phyloP scores from a whole-genome alignment of 108 stramenopile species.

The Cyclotella kingstonii region DNA sequence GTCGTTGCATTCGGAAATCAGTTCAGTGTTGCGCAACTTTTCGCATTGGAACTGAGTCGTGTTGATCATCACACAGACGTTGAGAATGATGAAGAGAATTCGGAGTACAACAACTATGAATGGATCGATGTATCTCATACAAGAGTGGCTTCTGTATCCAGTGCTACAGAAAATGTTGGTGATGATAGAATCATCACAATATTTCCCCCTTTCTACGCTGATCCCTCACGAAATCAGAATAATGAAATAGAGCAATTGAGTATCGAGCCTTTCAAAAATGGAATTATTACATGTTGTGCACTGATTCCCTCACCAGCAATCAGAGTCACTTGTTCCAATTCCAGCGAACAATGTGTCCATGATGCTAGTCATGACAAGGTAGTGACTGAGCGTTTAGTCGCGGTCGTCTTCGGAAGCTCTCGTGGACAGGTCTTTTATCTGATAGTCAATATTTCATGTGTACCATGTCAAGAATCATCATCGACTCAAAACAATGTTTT shows the following conservation, averaged over 20 bases:
- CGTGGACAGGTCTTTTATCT: slow-evolving; percentile 29
- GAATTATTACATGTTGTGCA: slow-evolving; percentile 35
- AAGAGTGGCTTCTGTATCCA: not conserved
- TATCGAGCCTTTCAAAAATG: not conserved
- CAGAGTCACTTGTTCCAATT: not conserved
- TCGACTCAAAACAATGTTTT: slow-evolving; percentile 4
- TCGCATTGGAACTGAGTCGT: slow-evolving; percentile 32
- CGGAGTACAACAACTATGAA: slow-evolving; percentile 11
- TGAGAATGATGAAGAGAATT: not conserved
- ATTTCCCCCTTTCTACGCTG: slow-evolving; percentile 25
- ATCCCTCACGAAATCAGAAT: not conserved
- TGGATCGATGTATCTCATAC: slow-evolving; percentile 39
- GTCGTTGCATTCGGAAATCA: slow-evolving; percentile 25
- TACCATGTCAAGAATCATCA: not conserved
- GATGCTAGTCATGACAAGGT: not conserved
- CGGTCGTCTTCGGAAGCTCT: slow-evolving; percentile 27
- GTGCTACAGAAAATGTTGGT: not conserved
- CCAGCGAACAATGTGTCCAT: not conserved
- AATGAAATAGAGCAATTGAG: not conserved
- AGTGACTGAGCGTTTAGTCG: slow-evolving; percentile 16
- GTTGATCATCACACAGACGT: slow-evolving; percentile 11
- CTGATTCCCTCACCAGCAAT: slow-evolving; percentile 33
- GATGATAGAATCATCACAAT: slow-evolving; percentile 8
- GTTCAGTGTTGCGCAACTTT: slow-evolving; percentile 23
- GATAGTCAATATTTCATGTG: slow-evolving; percentile 25